These are phyloP conservation scores for Fusarium caatingaense DNA, from an alignment of 2,329 filamentous ascomycete species.

Conservation along the genomic window DNA sequence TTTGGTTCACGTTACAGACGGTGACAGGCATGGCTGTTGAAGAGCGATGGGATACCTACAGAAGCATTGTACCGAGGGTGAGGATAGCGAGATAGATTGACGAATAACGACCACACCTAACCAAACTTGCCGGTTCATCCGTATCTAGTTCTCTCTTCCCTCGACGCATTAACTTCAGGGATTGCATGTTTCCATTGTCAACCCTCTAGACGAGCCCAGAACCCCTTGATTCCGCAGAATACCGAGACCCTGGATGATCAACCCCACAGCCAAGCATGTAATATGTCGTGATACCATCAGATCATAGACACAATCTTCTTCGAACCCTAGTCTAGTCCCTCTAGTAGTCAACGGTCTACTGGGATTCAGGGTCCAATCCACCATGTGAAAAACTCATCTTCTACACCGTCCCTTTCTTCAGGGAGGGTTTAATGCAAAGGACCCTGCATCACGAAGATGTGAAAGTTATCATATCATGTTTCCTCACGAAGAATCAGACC, in stretches of 20 bases:
- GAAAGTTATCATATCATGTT: neutral
- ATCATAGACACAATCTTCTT: neutral
- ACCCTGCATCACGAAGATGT: slow-evolving; percentile 18
- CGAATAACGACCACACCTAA: slow-evolving; percentile 3
- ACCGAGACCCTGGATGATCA: slow-evolving; percentile 1
- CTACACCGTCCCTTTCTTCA: neutral
- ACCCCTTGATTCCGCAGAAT: neutral
- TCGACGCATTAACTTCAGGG: neutral
- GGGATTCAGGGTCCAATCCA: neutral
- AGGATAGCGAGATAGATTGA: slow-evolving; percentile 5
- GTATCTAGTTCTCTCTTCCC: neutral
- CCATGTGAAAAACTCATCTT: slow-evolving; percentile 14
- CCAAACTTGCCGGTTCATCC: neutral
- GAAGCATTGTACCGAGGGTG: neutral
- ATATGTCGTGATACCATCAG: slow-evolving; percentile 4
- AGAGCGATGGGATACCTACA: neutral
- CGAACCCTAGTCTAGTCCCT: neutral
- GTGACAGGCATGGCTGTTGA: no score
- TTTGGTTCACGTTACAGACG: neutral
- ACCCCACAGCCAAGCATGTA: neutral
- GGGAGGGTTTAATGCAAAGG: neutral
- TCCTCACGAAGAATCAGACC: slow-evolving; percentile 15
- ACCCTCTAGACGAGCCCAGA: neutral
- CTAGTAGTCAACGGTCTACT: neutral
- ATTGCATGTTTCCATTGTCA: neutral